Base-by-base conservation (phyloP, 441 rosid genomes). In the Adansonia grandidieri region DNA sequence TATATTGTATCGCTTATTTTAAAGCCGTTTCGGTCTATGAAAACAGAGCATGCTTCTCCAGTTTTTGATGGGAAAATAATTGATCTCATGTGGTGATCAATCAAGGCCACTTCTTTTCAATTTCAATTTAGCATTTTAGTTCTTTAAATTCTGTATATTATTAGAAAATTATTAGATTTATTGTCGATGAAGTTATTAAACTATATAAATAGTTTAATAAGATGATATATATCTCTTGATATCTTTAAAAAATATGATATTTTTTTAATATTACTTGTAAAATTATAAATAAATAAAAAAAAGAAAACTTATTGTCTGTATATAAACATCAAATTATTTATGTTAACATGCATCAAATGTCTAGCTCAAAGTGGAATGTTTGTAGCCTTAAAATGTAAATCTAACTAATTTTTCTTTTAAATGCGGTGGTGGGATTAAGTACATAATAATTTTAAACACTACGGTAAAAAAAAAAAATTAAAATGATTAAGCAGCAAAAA, bases 51-150 rank as follows among this genome's bases (percentile, higher is more conserved):
- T 14, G 57, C 19, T 17, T 62, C 73, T 76, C 47, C 64, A 60
- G 2, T 32, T 70, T 57, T 80, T 70, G 19, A 75, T 69, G 51
- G 28, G 61, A 61, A 71, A 51, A 75, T 61, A 69, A 70, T 75
- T 61, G 22, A 14, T 22, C n/a, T 6, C 2, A 7, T 53, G 15
- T 5, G 57, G 57, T n/a, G 9, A n/a, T 53, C 57, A 53, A 48
- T 10, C 50, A 42, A 8, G 6, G 11, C 50, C 10, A 1, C 2
- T 45, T 9, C 11, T 45, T 45, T 42, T 42, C 45, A 42, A 42
- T 42, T 42, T 42, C 6, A 42, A 6, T 47, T 10, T 47, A 0
- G 51, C 51, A 47, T 47, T 10, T 60, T 19, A 32, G 17, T 78
- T 4, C 73, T 61, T 71, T 60, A 15, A 47, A 20, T n/a, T n/a